Base-by-base conservation (phyloP, 2,329 filamentous ascomycete genomes). In the Zymoseptoria ardabiliae region DNA sequence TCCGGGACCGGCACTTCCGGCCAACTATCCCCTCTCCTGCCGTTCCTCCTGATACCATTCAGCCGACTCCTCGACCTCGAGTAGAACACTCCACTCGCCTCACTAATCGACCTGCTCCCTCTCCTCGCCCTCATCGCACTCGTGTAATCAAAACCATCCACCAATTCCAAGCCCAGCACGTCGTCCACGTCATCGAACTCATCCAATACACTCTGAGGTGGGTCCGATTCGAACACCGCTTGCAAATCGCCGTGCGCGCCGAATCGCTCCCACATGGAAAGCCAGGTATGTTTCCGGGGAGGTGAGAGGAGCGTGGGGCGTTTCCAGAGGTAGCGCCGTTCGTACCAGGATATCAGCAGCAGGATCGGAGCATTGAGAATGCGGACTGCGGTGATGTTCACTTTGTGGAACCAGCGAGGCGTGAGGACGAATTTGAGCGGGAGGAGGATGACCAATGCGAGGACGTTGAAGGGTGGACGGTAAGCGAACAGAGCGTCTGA, bases 351-450 rank as follows among this genome's bases (percentile, higher is more conserved):
- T 61, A 95, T 88, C 61, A 87, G 67, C 3, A 93, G 79, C 1
- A 95, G 79, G 4, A 92, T 77, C 0, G 90, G 90, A 2, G 89
- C 79, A 72, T 94, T 94, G 68, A 92, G 81, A 8, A 85, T 76
- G 45, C 89, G 85, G 21, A 94, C 87, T 9, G 84, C 83, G 59
- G 85, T 84, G 59, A 95, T 89, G 70, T 95, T 91, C 68, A 93
- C 88, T 75, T 93, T 94, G 78, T 95, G 90, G 71, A 94, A 94
- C 89, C 89, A 93, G 51, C 90, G 85, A 0, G 88, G 85, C n/a
- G 85, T 85, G 41, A 91, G 79, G n/a, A 89, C 67, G 67, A 89
- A 89, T 67, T 91, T 91, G 61, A 94, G 80, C 0, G 90, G 90
- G 1, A 93, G 79, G 17, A 94, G 79, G 25, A 91, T 71, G 60